These are phyloP conservation scores for Alternaria arbusti DNA, from an alignment of 2,329 filamentous ascomycete genomes.

Conservation along the genomic window DNA sequence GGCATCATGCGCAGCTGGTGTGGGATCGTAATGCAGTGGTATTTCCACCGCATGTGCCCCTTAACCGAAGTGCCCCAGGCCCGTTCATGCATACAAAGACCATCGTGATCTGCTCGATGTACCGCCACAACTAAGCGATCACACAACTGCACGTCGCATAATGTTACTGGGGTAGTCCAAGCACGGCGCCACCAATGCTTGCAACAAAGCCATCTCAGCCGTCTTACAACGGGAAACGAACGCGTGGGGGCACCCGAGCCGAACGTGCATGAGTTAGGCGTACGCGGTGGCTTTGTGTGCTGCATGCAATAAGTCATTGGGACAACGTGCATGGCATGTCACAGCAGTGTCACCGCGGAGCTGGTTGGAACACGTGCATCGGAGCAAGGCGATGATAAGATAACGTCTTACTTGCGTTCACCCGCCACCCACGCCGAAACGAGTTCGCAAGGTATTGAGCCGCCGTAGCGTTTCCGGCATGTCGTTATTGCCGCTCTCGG, in stretches of 20 bases:
- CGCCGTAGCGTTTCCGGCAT: constrained; percentile 43
- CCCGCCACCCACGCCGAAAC: constrained; percentile 43
- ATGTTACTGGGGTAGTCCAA: neutral
- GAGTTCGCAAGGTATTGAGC: constrained; percentile 41
- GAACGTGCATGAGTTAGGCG: neutral
- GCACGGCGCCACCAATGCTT: neutral
- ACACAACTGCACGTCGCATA: neutral
- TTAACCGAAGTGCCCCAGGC: neutral
- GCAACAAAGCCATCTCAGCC: neutral
- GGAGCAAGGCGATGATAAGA: constrained; percentile 10
- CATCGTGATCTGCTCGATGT: neutral
- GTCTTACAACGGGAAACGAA: neutral
- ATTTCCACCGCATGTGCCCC: neutral
- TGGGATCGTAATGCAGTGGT: neutral
- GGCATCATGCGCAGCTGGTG: neutral
- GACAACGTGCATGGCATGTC: constrained; percentile 5
- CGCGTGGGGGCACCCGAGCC: constrained; percentile 15
- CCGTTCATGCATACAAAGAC: neutral
- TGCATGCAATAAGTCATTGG: constrained; percentile 8
- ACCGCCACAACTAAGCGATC: neutral
- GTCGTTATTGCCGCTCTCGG: constrained; percentile 34
- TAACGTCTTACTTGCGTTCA: constrained; percentile 21
- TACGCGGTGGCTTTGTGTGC: neutral
- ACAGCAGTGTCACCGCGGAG: constrained; percentile 5
- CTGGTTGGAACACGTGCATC: constrained; percentile 5